Evolutionary conservation across 2,329 filamentous ascomycete species (phyloP), one percentile per base, ranked within the genome.

Genomic region (Ophiostoma ips): DNA sequence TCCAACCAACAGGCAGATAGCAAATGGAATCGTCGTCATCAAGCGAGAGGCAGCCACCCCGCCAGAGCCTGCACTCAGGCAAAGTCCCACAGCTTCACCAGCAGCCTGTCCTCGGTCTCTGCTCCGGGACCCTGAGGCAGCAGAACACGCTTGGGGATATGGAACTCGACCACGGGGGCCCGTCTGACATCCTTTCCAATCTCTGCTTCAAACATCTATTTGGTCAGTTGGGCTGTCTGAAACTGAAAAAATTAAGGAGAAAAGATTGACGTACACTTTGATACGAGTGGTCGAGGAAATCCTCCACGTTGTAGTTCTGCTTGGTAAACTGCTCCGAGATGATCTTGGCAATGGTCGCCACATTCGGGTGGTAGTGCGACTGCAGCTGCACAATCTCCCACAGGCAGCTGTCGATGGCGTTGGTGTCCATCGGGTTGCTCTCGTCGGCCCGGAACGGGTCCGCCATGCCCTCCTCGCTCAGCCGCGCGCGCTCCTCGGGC

Each of bases 281-380:
- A 66, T 96, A 98, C 0, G 87, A 90, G 64, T 96, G 88, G 62
- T 98, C 92, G 45, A 96, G 68, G 66, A 98, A 98, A 62, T 98
- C 92, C 62, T 98, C 92, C n/a, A 95, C 68, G 58, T 88, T 92
- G 66, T 96, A 98, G 3, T 83, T 76, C 57, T 88, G 82, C 68
- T 98, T 98, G 2, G 92, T 98, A 64, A 96, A 98, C 64, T 96
- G 92, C 67, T 96, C 88, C 2, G 86, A 86, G 51, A 98, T 80
- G 55, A 98, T 95, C 66, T 88, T 92, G 41, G 88, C 84, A 57
- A 98, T 80, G 3, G 89, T 92, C 0, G 90, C 89, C 21, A 98
- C 87, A 58, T 96, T 98, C 13, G 94, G 92, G 62, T 98, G 92
- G 65, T 94, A 96, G 65, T 98, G 94, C 1, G 81, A 83, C 64